A percentile compares a stretch with the other conserved stretches of the same genome.
phyloP scores from a whole-genome alignment of 2,329 filamentous ascomycete genomes.

The Sphaceloma murrayae region DNA sequence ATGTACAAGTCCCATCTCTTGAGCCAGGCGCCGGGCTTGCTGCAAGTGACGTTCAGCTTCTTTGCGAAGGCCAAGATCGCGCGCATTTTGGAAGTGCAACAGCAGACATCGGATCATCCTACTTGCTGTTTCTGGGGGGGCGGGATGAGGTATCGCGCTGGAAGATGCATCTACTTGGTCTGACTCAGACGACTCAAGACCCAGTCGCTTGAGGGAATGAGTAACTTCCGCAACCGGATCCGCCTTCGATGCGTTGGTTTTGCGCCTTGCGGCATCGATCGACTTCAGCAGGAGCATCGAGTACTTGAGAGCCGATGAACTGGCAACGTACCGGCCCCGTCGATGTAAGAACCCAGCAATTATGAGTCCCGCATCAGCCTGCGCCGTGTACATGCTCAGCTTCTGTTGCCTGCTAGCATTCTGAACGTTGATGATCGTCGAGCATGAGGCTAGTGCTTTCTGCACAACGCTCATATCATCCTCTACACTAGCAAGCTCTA shows the following conservation, averaged over 20 bases:
- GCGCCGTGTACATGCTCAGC: too few species aligned
- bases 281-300: conserved; percentile 10
- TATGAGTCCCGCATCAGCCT: too few species aligned
- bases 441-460: too few species aligned
- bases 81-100: not conserved
- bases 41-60: not conserved
- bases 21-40: not conserved
- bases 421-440: too few species aligned
- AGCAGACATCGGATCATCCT: not conserved
- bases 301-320: too few species aligned
- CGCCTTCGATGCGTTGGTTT: not conserved
- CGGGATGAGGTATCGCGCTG: not conserved
- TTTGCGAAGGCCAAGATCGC: not conserved
- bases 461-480: too few species aligned
- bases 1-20: not conserved
- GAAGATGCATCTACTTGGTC: not conserved
- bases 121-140: not conserved
- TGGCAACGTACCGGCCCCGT: too few species aligned
- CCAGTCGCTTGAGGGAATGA: not conserved
- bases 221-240: not conserved
- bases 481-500: too few species aligned
- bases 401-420: too few species aligned
- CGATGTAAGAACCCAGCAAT: too few species aligned
- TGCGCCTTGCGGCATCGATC: not conserved
- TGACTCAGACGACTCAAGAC: not conserved